phyloP scores from a whole-genome alignment of 495 filamentous ascomycete genomes.

The Stereocaulon alpinum region DNA sequence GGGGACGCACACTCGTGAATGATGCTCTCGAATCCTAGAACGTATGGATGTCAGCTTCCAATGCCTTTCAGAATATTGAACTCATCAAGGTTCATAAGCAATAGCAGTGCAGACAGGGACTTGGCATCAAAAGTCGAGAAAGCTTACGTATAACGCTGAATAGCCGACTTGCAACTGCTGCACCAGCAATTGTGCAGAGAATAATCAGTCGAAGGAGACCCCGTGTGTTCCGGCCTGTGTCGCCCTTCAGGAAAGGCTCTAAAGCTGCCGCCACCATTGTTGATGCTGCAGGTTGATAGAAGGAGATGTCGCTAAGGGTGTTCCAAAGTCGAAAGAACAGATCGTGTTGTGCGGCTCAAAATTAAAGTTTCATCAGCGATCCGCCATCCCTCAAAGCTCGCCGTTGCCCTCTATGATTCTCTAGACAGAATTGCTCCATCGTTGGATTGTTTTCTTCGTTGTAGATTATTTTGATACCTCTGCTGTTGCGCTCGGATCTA shows the following conservation, averaged over 20 bases:
- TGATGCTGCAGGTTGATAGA: constrained; percentile 1
- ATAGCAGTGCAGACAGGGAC: constrained; percentile 12
- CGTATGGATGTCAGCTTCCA: background rate
- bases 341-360: constrained; percentile 13
- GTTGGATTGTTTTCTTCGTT: background rate
- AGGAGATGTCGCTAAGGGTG: background rate
- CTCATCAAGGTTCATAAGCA: constrained; percentile 7
- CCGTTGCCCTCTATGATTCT: background rate
- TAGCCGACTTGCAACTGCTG: constrained; percentile 85
- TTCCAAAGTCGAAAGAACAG: constrained; percentile 10
- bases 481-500: background rate
- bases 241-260: constrained; percentile 54
- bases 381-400: background rate
- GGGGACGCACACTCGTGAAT: constrained; percentile 89
- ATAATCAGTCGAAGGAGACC: constrained; percentile 85
- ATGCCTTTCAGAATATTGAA: constrained; percentile 5
- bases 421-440: background rate
- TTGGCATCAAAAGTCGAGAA: constrained; percentile 9
- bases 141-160: constrained; percentile 94
- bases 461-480: background rate
- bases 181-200: constrained; percentile 81
- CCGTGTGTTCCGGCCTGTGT: constrained; percentile 64
- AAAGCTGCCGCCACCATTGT: constrained; percentile 42
- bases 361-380: constrained; percentile 5
- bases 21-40: constrained; percentile 90